A percentile compares a stretch with the other conserved stretches of the same genome.
phyloP scores from a whole-genome alignment of 495 filamentous ascomycete genomes.

The Penicillium steckii region DNA sequence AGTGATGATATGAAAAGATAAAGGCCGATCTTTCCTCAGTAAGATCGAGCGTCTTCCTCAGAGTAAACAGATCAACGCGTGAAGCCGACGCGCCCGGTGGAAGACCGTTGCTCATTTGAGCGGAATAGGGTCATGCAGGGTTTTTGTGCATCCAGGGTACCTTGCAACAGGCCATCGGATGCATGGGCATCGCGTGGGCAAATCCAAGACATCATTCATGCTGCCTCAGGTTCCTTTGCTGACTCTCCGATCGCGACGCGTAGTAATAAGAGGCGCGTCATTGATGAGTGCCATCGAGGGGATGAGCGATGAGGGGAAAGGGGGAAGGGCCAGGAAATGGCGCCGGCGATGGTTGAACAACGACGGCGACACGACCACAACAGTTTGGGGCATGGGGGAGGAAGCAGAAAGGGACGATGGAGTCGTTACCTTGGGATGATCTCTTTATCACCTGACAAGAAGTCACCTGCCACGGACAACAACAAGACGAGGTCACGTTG shows the following conservation, averaged over 20 bases:
- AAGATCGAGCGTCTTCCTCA: slow-evolving; percentile 16
- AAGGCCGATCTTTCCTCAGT: slow-evolving; percentile 11
- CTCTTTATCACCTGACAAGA: slow-evolving; percentile 53
- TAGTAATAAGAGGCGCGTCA: slow-evolving; percentile 32
- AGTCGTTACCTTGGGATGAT: slow-evolving; percentile 47
- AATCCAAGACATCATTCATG: not conserved
- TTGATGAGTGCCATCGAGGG: slow-evolving; percentile 33
- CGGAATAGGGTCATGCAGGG: not conserved
- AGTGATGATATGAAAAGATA: not conserved
- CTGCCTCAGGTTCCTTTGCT: not conserved
- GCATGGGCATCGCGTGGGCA: not conserved
- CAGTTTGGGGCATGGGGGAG: slow-evolving; percentile 5
- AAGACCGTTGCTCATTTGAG: not conserved
- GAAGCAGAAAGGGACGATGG: slow-evolving; percentile 12
- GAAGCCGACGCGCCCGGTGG: slow-evolving; percentile 28
- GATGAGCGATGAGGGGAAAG: slow-evolving; percentile 17
- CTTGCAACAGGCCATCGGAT: not conserved
- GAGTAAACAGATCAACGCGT: slow-evolving; percentile 27
- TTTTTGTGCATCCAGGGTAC: not conserved
- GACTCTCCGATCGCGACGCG: not conserved
- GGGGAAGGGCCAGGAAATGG: slow-evolving; percentile 5
- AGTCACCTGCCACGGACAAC: slow-evolving; percentile 52
- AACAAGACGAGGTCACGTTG: slow-evolving; percentile 44
- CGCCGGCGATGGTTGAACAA: not conserved
- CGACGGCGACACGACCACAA: not conserved